Evolutionary conservation across 805 yeast genomes (phyloP), one percentile per base, ranked within the genome.

Genomic region (Candida chauliodis): DNA sequence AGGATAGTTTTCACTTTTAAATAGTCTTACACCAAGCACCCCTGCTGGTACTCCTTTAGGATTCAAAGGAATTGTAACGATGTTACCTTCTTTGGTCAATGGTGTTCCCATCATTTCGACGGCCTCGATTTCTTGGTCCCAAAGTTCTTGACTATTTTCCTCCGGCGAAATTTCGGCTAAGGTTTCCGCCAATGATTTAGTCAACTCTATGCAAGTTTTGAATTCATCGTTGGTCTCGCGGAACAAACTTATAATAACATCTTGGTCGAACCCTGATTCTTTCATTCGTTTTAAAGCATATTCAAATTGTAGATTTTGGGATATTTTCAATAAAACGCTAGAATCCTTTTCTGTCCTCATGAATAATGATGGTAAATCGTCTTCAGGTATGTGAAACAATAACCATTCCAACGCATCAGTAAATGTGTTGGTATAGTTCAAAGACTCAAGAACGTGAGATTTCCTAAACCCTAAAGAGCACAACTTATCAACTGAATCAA

Each of bases 321-420:
- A 63, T n/a, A 76, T 63, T 43, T 75, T 84, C 29, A 84, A 66
- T 37, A 74, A 70, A 17, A 79, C 73, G 34, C 73, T 75, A 0
- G 82, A 66, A 48, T 81, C 88, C 31, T 71, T 71, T 16, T 72
- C 70, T 28, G 76, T 62, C 43, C 80, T 78, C 13, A 73, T 69
- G 50, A 84, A 84, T 33, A 69, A 64, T 0, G 61, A 48, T 0
- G 99, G 99, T 22, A 91, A 64, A 51, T 91, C 99, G 53, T 90
- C 98, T 46, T 93, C 97, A 0, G 98, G 98, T 3, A 91, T 76
- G 52, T 91, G 93, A 47, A 90, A 81, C 8, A 91, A 61, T 14
- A 91, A 71, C 91, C 93, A 84, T 44, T 81, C 86, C 30, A 84
- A 58, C 0, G 82, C 71, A 17, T 73, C 77, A 1, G 73, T 67